Evolutionary conservation across 352 stramenopile genomes (phyloP), one percentile per base, ranked within the genome.

Genomic region (Globisporangium rhizosaccharum): DNA sequence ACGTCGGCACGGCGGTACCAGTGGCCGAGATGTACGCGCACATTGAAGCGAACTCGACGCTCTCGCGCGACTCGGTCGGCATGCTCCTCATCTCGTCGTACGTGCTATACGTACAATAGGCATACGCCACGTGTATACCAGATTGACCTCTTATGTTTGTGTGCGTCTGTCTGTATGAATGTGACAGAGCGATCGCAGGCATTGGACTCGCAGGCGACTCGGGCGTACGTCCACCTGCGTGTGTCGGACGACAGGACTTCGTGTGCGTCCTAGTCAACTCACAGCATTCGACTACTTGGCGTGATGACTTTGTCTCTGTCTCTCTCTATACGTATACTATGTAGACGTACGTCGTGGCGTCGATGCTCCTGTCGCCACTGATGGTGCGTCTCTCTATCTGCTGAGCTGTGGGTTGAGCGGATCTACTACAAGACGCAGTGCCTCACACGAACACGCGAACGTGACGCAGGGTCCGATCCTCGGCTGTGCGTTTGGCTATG

Each of bases 41-140:
- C 64, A 94, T 94, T 44, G 84, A 94, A 59, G 75, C 84, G 18
- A 88, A 90, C 61, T 83, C 84, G 20, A 91, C 82, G 50, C 67
- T 94, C 1, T 94, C 84, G 42, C 63, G 84, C 14, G 84, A 94
- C 64, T 92, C 84, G 25, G 80, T 94, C 51, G 71, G 83, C 49
- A 94, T 94, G 84, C 71, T 94, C 52, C 66, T 94, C 47, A 94
- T 94, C 54, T 94, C 84, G 2, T 94, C 84, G 84, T 94, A 82
- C 49, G 70, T 72, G 17, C 5, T 20, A 3, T 18, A 17, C 1
- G 23, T n/a, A 23, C 18, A 60, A 14, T 48, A 23, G 23, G 23
- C 23, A 23, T 23, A 23, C 7, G 47, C 18, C 28, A 14, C 30
- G 14, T 15, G 50, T 14, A 10, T 8, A 2, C 20, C 9, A 28